These are phyloP conservation scores for Leersia perrieri DNA, from an alignment of 176 grass and related monocot species.

Conservation along the genomic window DNA sequence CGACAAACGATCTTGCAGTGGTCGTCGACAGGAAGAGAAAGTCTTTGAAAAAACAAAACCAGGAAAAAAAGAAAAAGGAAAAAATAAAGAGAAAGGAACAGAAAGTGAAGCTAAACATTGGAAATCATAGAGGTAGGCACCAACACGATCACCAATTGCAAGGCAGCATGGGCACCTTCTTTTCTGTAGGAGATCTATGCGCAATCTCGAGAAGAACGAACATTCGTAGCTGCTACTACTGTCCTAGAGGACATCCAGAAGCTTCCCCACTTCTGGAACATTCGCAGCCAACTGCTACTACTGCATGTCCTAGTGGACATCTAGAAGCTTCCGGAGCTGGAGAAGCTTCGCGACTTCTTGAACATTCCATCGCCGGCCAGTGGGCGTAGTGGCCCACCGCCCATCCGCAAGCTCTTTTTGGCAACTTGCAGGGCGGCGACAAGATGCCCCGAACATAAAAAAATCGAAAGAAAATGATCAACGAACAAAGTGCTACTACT, in stretches of 20 bases:
- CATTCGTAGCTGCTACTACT: neutral
- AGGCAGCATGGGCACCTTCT: neutral
- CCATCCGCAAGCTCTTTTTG: neutral
- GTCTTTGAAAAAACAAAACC: too few relatives aligned
- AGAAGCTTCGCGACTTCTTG: neutral
- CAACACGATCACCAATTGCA: too few relatives aligned
- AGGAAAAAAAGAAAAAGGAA: too few relatives aligned
- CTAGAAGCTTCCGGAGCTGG: constrained; percentile 13
- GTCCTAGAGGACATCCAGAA: neutral
- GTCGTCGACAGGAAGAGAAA: too few relatives aligned
- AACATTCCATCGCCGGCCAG: constrained; percentile 29
- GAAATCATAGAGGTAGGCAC: too few relatives aligned
- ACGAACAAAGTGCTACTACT: neutral
- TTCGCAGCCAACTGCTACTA: too few relatives aligned
- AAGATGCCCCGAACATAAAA: neutral
- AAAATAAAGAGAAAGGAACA: too few relatives aligned
- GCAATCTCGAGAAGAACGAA: neutral
- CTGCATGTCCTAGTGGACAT: neutral
- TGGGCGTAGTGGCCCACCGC: neutral
- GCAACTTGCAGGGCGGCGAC: constrained; percentile 39
- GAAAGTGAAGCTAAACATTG: neutral
- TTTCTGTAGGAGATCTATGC: too few relatives aligned
- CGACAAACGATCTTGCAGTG: too few relatives aligned
- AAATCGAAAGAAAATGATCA: neutral
- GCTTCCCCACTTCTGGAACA: neutral